Evolutionary conservation across 176 grass and related monocot species (phyloP), one percentile per base, ranked within the genome.

Genomic region (Triticum dicoccoides): DNA sequence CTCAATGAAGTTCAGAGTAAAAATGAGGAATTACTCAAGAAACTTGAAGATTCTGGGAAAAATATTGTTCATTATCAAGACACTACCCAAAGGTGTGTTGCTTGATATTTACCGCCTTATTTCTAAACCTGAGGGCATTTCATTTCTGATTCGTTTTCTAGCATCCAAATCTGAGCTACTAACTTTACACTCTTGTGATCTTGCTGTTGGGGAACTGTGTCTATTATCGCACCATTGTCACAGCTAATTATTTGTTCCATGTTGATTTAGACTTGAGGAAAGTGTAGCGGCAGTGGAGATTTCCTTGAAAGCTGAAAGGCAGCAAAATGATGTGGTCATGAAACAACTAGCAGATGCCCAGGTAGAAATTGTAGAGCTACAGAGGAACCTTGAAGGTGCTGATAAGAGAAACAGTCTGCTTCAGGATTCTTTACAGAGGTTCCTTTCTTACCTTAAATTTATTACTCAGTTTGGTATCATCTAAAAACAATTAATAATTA

Each of bases 381-480:
- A 90, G 86, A 86, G 80, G 83, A 89, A 90, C 86, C 73, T 95
- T 79, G 89, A 92, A 81, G 90, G 90, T 71, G 85, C 85, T 90
- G 81, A 84, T 69, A 70, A 49, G 52, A 88, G 71, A 90, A 87
- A 86, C 70, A 65, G 56, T 67, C 80, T 89, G 75, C 88, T 92
- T 90, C 90, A 90, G 86, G 93, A 92, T 70, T 89, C 87, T 83
- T 59, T 92, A 77, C 72, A 90, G 85, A 95, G 92, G 92, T 95
- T 86, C 44, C 20, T 78, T 88, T 91, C 86, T 91, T 61, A 64
- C n/a, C 77, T 85, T 72, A 45, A 3, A 87, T 80, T 67, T 58
- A 35, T 69, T 90, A 80, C 24, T 65, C 69, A 29, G 66, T 69
- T 15, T 76, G 52, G 51, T 83, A 79, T 69, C 51, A 35, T 61